Conservation (phyloP, 2,329 filamentous ascomycete species). For the Fusarium devonianum region DNA sequence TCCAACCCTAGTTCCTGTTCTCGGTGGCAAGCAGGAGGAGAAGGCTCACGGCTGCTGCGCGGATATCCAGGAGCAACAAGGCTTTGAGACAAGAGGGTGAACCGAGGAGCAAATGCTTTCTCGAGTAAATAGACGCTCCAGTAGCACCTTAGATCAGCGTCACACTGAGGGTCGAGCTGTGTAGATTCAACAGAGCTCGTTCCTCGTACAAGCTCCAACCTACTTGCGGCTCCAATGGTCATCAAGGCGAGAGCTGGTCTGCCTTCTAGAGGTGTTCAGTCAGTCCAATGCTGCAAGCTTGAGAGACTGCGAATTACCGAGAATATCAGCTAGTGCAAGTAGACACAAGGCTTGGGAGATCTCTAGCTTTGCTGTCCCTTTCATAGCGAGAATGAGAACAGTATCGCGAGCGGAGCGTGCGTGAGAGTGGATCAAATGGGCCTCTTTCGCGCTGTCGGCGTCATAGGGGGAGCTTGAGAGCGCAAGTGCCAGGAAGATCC, state of each 20-base stretch:
- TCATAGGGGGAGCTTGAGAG: constrained; percentile 17
- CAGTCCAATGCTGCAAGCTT: background rate
- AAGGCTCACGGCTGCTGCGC: constrained; percentile 20
- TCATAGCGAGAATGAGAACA: constrained; percentile 19
- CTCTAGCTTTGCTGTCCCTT: constrained; percentile 21
- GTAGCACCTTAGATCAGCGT: constrained; percentile 29
- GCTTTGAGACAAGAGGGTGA: constrained; percentile 8
- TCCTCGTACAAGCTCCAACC: constrained; percentile 27
- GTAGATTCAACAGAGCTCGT: constrained; percentile 10
- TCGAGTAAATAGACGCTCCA: constrained; percentile 37
- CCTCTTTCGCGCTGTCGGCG: constrained; percentile 19
- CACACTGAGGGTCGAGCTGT: background rate
- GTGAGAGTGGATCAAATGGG: constrained; percentile 13
- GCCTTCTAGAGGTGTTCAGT: constrained; percentile 7
- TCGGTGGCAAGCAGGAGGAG: constrained; percentile 8
- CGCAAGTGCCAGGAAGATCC: constrained; percentile 25
- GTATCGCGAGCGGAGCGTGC: constrained; percentile 20
- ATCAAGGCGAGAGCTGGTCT: constrained; percentile 29
- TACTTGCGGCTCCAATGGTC: constrained; percentile 30
- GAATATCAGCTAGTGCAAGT: constrained; percentile 10
- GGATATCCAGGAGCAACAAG: constrained; percentile 21
- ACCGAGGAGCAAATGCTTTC: constrained; percentile 27
- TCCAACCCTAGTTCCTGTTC: constrained; percentile 30
- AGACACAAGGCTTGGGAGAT: constrained; percentile 23
- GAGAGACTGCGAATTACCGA: background rate